Percentiles rank a stretch among this genome's conserved stretches.
These are phyloP conservation scores for Ganoderma boninense DNA, from an alignment of 1,284 basidiomycete genomes.

Conservation along the genomic window DNA sequence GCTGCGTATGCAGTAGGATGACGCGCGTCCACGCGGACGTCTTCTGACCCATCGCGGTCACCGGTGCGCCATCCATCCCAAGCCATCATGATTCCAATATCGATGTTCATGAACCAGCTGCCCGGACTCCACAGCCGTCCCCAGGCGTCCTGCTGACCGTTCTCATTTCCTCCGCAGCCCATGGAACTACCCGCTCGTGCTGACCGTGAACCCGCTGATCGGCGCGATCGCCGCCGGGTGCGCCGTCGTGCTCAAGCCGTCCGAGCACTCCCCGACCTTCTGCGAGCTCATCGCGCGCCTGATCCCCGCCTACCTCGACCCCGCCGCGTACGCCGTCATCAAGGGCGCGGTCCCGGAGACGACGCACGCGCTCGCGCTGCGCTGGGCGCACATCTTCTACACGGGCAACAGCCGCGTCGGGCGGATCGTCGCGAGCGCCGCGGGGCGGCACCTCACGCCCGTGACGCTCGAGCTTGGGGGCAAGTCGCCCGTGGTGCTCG, in stretches of 20 bases:
- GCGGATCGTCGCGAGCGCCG: constrained; percentile 67
- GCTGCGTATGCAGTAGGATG: no score
- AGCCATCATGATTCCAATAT: not conserved
- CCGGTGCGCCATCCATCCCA: no score
- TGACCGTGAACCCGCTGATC: constrained; percentile 59
- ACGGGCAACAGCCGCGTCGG: constrained; percentile 62
- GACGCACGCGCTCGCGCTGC: constrained; percentile 57
- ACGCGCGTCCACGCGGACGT: no score
- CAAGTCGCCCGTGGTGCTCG: constrained; percentile 69
- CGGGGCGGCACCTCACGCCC: constrained; percentile 71
- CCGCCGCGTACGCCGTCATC: constrained; percentile 54
- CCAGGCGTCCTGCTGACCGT: constrained; percentile 13
- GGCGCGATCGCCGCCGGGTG: constrained; percentile 73
- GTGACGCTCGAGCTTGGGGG: constrained; percentile 74
- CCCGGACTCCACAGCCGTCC: no score
- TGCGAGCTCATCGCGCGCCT: constrained; percentile 63
- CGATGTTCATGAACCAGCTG: no score
- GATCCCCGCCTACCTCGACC: constrained; percentile 71
- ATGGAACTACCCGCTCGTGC: constrained; percentile 65
- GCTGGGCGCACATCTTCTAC: constrained; percentile 69
- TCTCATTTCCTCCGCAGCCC: constrained; percentile 41
- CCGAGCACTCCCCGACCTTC: constrained; percentile 62
- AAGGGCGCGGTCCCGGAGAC: constrained; percentile 66
- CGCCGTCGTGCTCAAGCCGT: constrained; percentile 66
- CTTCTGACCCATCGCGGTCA: no score